Conservation (phyloP, 352 stramenopile genomes). For the Phytophthora hibernalis region DNA sequence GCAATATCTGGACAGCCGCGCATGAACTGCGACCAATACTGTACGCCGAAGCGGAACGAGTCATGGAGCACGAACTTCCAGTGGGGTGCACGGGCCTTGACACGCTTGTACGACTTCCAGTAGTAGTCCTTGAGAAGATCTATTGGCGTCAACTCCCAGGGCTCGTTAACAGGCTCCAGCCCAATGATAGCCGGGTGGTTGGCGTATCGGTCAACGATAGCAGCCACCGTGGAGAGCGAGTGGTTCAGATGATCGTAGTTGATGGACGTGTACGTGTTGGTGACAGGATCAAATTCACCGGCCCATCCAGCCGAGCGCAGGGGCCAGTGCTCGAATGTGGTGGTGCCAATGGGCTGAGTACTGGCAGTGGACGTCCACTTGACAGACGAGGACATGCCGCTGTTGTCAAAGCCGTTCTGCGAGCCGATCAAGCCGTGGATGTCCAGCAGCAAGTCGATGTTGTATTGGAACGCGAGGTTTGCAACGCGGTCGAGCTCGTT, state of each 20-base stretch:
- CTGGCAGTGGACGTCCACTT: conserved; percentile 89
- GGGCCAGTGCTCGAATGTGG: conserved; percentile 94
- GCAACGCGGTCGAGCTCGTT: conserved; percentile 92
- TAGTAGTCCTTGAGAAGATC: conserved; percentile 95
- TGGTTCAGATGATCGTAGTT: conserved; percentile 94
- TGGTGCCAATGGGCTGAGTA: conserved; percentile 78
- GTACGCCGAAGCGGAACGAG: conserved; percentile 92
- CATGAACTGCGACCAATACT: conserved; percentile 81
- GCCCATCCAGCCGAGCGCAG: conserved; percentile 92
- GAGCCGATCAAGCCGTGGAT: conserved; percentile 93
- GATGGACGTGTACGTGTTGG: conserved; percentile 90
- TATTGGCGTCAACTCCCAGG: conserved; percentile 95
- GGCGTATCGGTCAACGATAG: conserved; percentile 90
- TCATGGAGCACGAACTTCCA: conserved; percentile 98
- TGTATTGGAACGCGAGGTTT: conserved; percentile 87
- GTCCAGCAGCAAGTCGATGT: conserved; percentile 92
- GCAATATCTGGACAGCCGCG: conserved; percentile 91
- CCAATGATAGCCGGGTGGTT: conserved; percentile 91
- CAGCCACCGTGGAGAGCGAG: conserved; percentile 86
- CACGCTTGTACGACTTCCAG: conserved; percentile 96
- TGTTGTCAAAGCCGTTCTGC: conserved; percentile 98
- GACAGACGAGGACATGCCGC: conserved; percentile 85
- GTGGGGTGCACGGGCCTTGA: conserved; percentile 91
- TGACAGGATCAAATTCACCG: conserved; percentile 87
- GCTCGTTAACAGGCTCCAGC: conserved; percentile 95